Percentiles rank a stretch among this genome's conserved stretches.
These are phyloP conservation scores for Pythium biforme DNA, from an alignment of 352 stramenopile species.

Conservation along the genomic window DNA sequence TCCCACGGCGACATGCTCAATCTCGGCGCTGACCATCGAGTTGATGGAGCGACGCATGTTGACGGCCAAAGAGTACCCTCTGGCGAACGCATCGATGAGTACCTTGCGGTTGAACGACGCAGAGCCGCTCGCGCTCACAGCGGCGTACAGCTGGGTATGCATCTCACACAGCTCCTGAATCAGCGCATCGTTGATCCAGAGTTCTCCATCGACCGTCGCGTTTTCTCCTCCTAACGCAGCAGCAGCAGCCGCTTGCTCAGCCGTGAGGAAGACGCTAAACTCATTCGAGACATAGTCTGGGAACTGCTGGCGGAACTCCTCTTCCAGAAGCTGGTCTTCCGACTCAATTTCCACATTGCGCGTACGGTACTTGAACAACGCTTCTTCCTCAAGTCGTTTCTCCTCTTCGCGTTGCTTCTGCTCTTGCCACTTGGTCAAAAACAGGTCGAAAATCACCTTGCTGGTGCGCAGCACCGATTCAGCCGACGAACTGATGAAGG, in stretches of 20 bases:
- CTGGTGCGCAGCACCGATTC: slow-evolving; percentile 42
- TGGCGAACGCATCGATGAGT: slow-evolving; percentile 64
- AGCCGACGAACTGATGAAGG: background rate
- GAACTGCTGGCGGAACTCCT: slow-evolving; percentile 92
- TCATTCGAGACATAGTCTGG: slow-evolving; percentile 86
- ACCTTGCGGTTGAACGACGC: slow-evolving; percentile 28
- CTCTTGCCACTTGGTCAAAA: slow-evolving; percentile 83
- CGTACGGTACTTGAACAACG: slow-evolving; percentile 86
- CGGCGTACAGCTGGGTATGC: slow-evolving; percentile 68
- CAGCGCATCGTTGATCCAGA: slow-evolving; percentile 71
- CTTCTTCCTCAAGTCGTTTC: slow-evolving; percentile 68
- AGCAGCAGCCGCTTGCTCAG: slow-evolving; percentile 31
- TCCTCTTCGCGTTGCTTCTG: slow-evolving; percentile 77
- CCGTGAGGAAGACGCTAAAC: slow-evolving; percentile 64
- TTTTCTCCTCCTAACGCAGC: background rate
- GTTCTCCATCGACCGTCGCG: slow-evolving; percentile 32
- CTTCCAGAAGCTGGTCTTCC: slow-evolving; percentile 82
- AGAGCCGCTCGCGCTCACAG: slow-evolving; percentile 15
- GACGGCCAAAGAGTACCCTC: slow-evolving; percentile 65
- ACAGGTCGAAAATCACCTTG: slow-evolving; percentile 80
- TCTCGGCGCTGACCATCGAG: slow-evolving; percentile 30
- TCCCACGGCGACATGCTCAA: slow-evolving; percentile 54
- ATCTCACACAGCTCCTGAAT: slow-evolving; percentile 72
- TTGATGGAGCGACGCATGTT: slow-evolving; percentile 73
- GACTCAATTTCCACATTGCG: slow-evolving; percentile 78